Evolutionary conservation across 78 protist species (phyloP).

Genomic region (Dictyostelium citrinum): DNA sequence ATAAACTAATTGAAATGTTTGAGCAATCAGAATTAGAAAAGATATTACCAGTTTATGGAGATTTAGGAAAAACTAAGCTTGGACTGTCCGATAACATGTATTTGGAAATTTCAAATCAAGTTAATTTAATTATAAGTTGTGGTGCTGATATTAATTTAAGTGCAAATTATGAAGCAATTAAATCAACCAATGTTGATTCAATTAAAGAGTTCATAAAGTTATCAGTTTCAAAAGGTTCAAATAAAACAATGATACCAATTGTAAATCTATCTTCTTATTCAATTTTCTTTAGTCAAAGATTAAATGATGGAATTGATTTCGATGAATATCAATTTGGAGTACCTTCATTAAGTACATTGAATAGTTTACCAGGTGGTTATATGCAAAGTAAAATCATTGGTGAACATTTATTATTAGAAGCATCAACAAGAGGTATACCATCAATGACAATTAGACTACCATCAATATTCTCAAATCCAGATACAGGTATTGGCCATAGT

Average conservation of each 20-base stretch:
- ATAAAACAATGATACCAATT: neutral
- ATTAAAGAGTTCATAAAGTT: neutral
- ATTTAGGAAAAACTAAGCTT: neutral
- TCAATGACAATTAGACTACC: neutral
- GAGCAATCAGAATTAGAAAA: neutral
- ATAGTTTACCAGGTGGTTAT: conserved; percentile 27
- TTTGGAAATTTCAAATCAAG: neutral
- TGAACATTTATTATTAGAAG: conserved; percentile 6
- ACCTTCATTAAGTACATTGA: neutral
- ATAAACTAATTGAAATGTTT: neutral
- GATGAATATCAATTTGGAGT: neutral
- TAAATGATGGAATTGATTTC: neutral
- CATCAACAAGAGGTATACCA: conserved; percentile 17
- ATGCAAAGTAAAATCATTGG: conserved; percentile 37
- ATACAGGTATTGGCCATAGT: neutral
- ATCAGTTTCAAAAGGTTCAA: neutral
- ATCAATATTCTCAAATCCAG: neutral
- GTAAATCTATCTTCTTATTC: neutral
- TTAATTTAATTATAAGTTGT: neutral
- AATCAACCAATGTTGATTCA: neutral
- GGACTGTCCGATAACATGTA: neutral
- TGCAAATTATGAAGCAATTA: neutral
- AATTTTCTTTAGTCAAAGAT: neutral
- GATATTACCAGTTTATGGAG: neutral
- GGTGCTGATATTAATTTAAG: neutral